phyloP scores from a whole-genome alignment of 495 filamentous ascomycete genomes.

The Usnea hakonensis region DNA sequence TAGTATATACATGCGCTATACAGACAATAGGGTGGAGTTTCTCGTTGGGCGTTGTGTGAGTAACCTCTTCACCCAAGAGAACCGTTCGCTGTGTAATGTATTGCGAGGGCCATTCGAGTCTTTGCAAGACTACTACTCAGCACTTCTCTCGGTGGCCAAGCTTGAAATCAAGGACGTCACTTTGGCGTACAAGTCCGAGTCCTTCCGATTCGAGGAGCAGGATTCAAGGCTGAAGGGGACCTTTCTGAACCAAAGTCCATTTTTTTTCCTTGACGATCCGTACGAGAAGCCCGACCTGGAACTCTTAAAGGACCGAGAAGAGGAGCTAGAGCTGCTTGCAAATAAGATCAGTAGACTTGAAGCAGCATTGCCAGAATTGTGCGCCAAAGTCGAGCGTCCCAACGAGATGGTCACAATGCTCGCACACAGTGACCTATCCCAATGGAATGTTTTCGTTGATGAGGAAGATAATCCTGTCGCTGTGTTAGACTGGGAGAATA shows the following conservation, averaged over 20 bases:
- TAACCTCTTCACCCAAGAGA: not conserved
- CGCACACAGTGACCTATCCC: constrained; percentile 41
- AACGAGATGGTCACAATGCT: constrained; percentile 28
- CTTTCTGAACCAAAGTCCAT: too few species aligned
- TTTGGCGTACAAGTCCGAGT: too few species aligned
- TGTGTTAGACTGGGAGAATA: constrained; percentile 45
- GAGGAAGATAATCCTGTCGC: constrained; percentile 36
- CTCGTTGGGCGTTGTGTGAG: not conserved
- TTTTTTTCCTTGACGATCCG: too few species aligned
- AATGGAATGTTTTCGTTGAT: constrained; percentile 44
- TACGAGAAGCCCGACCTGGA: too few species aligned
- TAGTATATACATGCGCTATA: not conserved
- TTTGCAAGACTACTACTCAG: not conserved
- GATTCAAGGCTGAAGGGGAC: too few species aligned
- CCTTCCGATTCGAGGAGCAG: too few species aligned
- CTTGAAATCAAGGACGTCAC: not conserved
- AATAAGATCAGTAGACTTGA: too few species aligned
- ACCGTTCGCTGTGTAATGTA: not conserved
- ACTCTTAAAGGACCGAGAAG: too few species aligned
- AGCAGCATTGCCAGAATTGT: not conserved
- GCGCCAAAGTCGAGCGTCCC: not conserved
- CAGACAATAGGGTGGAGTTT: not conserved
- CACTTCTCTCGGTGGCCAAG: not conserved
- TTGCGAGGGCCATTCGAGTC: not conserved
- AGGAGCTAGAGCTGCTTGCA: too few species aligned